Evolutionary conservation across 257 asterid genomes (phyloP).

Genomic region (Avicennia marina): DNA sequence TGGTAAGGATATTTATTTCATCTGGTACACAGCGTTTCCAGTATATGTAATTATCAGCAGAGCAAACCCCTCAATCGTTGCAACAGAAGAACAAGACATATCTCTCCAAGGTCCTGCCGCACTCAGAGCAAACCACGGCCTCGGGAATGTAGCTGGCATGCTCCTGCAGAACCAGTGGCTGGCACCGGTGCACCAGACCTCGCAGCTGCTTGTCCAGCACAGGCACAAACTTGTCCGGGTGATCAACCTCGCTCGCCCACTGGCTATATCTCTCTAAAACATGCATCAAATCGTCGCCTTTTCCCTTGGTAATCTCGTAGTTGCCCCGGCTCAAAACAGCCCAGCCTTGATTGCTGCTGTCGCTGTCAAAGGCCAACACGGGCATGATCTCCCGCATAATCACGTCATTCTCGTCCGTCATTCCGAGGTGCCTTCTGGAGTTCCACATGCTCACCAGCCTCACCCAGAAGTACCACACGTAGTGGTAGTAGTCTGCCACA

Average conservation of each 20-base stretch:
- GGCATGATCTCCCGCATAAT: slow-evolving; percentile 63
- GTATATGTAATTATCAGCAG: too few relatives aligned
- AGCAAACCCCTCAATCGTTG: slow-evolving; percentile 62
- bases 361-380: slow-evolving; percentile 56
- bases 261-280: slow-evolving; percentile 27
- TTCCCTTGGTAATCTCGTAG: slow-evolving; percentile 47
- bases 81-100: slow-evolving; percentile 83
- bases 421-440: slow-evolving; percentile 67
- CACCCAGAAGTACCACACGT: slow-evolving; percentile 85
- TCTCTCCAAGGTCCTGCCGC: slow-evolving; percentile 72
- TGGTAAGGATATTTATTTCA: too few relatives aligned
- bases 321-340: slow-evolving; percentile 66
- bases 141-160: slow-evolving; percentile 56
- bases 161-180: slow-evolving; percentile 67
- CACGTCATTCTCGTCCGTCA: slow-evolving; percentile 46
- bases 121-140: slow-evolving; percentile 68
- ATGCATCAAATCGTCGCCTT: slow-evolving; percentile 38
- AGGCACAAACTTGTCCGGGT: slow-evolving; percentile 43
- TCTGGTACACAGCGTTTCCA: too few relatives aligned
- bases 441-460: slow-evolving; percentile 92
- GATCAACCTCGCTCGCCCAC: slow-evolving; percentile 48
- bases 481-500: slow-evolving; percentile 40
- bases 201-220: slow-evolving; percentile 39
- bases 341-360: slow-evolving; percentile 81
- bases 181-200: slow-evolving; percentile 64